Evolutionary conservation across 768 basidiomycete species (phyloP).

Genomic region (Hortiboletus campestris): DNA sequence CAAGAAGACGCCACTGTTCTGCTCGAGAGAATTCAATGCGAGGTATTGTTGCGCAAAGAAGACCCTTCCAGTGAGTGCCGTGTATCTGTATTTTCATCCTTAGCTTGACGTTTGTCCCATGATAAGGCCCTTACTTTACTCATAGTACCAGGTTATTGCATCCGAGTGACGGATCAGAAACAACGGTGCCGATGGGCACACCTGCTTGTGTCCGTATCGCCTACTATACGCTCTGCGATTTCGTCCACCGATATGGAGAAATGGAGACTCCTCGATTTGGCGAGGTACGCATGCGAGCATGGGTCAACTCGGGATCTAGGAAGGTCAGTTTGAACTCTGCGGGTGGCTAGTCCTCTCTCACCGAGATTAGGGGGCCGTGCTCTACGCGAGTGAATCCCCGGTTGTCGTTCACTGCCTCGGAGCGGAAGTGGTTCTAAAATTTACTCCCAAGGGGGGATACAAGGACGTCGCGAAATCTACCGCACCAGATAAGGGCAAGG

Average conservation of each 20-base stretch:
- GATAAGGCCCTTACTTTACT: constrained; percentile 29
- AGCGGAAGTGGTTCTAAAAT: constrained; percentile 19
- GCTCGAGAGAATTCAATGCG: constrained; percentile 41
- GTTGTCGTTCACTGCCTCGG: constrained; percentile 28
- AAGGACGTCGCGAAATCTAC: background rate
- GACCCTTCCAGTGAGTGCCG: constrained; percentile 21
- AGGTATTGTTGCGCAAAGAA: constrained; percentile 20
- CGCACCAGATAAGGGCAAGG: constrained; percentile 13
- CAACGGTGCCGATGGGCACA: constrained; percentile 26
- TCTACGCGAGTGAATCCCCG: constrained; percentile 23
- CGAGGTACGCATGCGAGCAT: constrained; percentile 39
- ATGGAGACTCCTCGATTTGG: constrained; percentile 32
- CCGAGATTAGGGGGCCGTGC: constrained; percentile 20
- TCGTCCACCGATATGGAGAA: constrained; percentile 37
- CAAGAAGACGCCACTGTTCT: constrained; percentile 40
- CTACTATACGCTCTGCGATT: constrained; percentile 29
- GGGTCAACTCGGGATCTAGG: constrained; percentile 40
- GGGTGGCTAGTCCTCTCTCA: background rate
- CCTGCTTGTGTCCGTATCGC: constrained; percentile 20
- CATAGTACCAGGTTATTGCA: constrained; percentile 17
- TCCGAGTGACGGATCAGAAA: constrained; percentile 8
- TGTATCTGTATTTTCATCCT: background rate
- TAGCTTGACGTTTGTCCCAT: constrained; percentile 2
- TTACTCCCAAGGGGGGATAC: constrained; percentile 29
- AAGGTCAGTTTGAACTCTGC: constrained; percentile 26